Evolutionary conservation across 148 eudicot species (phyloP).

Genomic region (Linanthus parryae): DNA sequence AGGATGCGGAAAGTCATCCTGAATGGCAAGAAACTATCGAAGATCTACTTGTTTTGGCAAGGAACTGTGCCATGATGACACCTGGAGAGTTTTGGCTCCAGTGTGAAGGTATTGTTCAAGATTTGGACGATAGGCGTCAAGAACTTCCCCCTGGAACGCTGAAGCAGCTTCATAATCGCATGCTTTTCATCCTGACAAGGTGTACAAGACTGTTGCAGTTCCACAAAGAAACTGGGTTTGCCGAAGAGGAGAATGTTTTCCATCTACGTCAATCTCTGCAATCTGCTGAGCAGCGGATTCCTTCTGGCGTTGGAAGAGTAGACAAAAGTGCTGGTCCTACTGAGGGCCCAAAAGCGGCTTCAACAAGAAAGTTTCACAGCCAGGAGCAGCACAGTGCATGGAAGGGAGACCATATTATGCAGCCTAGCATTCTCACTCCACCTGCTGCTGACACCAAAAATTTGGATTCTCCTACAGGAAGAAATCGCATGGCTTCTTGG

Average conservation of each 20-base stretch:
- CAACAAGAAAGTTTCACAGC: constrained; percentile 69
- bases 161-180: constrained; percentile 97
- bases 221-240: constrained; percentile 97
- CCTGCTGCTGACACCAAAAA: constrained; percentile 32
- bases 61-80: constrained; percentile 88
- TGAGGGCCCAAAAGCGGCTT: constrained; percentile 34
- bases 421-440: constrained; percentile 31
- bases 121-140: constrained; percentile 94
- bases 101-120: constrained; percentile 97
- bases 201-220: constrained; percentile 95
- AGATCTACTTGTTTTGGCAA: constrained; percentile 82
- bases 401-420: constrained; percentile 33
- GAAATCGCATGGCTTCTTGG: constrained; percentile 92
- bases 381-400: constrained; percentile 72
- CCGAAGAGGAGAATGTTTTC: constrained; percentile 72
- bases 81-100: constrained; percentile 97
- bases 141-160: constrained; percentile 81
- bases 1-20: constrained; percentile 82
- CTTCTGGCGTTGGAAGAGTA: constrained; percentile 31
- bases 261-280: constrained; percentile 81
- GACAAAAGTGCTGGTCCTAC: constrained; percentile 33
- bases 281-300: constrained; percentile 49
- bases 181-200: constrained; percentile 97
- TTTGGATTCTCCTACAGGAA: constrained; percentile 43
- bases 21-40: constrained; percentile 97